A percentile compares a stretch with the other conserved stretches of the same genome.
Conservation (phyloP, 1,284 basidiomycete genomes). For the Tilletia horrida region DNA sequence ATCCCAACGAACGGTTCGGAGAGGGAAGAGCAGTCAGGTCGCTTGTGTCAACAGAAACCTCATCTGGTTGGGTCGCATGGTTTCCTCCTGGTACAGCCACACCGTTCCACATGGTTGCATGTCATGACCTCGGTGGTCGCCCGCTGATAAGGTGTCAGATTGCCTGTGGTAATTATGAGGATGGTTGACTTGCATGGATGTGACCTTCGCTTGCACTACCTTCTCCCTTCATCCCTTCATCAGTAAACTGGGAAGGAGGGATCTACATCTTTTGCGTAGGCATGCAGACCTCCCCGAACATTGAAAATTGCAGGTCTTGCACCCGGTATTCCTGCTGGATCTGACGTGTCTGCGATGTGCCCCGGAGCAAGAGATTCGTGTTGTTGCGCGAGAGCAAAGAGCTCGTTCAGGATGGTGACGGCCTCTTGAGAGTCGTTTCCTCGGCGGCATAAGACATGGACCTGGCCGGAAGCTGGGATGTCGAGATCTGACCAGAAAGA, state of each 20-base stretch:
- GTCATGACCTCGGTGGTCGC: too few species aligned
- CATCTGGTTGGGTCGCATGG: too few species aligned
- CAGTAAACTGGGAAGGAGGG: slow-evolving; percentile 38
- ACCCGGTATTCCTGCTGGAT: neutral
- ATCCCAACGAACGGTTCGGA: too few species aligned
- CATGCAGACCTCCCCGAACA: slow-evolving; percentile 37
- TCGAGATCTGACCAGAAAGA: neutral
- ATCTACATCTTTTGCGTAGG: slow-evolving; percentile 33
- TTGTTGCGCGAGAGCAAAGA: neutral
- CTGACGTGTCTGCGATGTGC: neutral
- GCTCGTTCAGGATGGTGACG: slow-evolving; percentile 62
- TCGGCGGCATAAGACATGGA: slow-evolving; percentile 74
- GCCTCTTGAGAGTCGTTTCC: slow-evolving; percentile 93
- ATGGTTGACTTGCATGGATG: too few species aligned
- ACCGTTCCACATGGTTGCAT: too few species aligned
- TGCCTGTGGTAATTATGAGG: too few species aligned
- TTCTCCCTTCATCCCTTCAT: too few species aligned
- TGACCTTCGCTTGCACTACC: too few species aligned
- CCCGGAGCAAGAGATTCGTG: neutral
- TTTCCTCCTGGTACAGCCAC: too few species aligned
- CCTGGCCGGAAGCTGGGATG: slow-evolving; percentile 30
- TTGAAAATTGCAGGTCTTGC: slow-evolving; percentile 26
- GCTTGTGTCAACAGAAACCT: too few species aligned
- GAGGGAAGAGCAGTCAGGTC: too few species aligned
- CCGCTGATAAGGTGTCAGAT: too few species aligned